Percentiles rank a stretch among this genome's conserved stretches.
Evolutionary conservation across 2,329 filamentous ascomycete genomes (phyloP).

Genomic region (Colletotrichum sp.): DNA sequence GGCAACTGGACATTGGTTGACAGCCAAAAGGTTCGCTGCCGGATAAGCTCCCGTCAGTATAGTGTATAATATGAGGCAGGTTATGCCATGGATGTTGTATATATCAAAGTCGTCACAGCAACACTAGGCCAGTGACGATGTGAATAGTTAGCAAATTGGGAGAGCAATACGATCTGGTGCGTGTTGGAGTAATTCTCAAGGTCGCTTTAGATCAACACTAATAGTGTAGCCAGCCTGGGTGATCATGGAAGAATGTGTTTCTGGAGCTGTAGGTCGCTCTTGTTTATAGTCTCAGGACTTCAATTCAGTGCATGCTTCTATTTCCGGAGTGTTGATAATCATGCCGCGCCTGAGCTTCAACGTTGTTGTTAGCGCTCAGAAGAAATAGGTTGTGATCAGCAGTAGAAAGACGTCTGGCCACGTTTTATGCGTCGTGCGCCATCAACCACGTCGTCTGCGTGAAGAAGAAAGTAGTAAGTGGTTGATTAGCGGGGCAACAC

Average conservation of each 20-base stretch:
- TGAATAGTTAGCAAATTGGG: not conserved
- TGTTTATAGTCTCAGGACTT: not conserved
- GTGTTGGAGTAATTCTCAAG: no score
- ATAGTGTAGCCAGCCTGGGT: not conserved
- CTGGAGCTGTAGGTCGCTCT: not conserved
- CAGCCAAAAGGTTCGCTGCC: not conserved
- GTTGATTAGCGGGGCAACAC: not conserved
- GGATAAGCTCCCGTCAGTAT: not conserved
- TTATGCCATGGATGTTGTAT: not conserved
- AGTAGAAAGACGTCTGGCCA: no score
- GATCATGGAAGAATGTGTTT: not conserved
- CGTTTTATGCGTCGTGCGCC: not conserved
- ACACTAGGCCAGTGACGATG: not conserved
- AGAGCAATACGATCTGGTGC: not conserved
- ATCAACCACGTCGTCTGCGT: not conserved
- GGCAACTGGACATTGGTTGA: slow-evolving; percentile 15
- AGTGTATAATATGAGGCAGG: not conserved
- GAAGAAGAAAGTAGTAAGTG: not conserved
- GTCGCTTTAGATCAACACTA: not conserved
- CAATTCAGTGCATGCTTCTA: not conserved
- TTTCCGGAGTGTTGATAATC: not conserved
- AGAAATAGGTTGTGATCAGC: no score
- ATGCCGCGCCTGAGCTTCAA: not conserved
- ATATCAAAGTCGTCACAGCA: not conserved
- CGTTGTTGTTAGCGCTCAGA: not conserved